phyloP scores from a whole-genome alignment of 805 yeast genomes.

The Saccharomycopsis microspora region DNA sequence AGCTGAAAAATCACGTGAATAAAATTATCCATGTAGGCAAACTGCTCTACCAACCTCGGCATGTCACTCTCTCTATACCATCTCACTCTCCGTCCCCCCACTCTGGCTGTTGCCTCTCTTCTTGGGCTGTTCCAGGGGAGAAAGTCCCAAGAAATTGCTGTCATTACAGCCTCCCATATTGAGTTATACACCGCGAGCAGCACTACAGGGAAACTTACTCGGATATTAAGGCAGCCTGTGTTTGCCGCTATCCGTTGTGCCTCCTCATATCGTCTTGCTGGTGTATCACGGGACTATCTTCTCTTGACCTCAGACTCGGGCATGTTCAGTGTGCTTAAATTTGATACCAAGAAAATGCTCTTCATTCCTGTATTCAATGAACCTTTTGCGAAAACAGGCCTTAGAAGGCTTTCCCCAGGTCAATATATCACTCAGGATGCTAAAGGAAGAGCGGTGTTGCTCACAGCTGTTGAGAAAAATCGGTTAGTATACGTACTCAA shows the following conservation, averaged over 20 bases:
- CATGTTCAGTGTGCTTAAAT: constrained; percentile 42
- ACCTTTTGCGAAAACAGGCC: constrained; percentile 63
- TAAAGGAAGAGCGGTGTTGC: constrained; percentile 53
- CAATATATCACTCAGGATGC: constrained; percentile 62
- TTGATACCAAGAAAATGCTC: constrained; percentile 25
- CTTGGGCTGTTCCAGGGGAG: constrained; percentile 57
- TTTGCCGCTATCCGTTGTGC: constrained; percentile 51
- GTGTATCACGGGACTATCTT: constrained; percentile 44
- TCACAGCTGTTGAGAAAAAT: constrained; percentile 63
- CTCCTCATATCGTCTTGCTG: constrained; percentile 39
- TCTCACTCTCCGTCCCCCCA: constrained; percentile 55
- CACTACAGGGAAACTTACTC: constrained; percentile 42
- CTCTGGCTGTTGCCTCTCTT: constrained; percentile 41
- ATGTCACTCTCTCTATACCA: constrained; percentile 43
- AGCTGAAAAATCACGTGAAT: too few species aligned
- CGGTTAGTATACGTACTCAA: constrained; percentile 60
- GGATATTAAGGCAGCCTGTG: constrained; percentile 31
- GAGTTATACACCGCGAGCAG: constrained; percentile 43
- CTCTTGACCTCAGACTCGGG: constrained; percentile 77
- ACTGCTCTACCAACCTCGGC: too few species aligned
- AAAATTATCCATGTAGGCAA: too few species aligned
- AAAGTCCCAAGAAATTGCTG: constrained; percentile 50
- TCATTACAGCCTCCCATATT: constrained; percentile 43
- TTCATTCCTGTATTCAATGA: constrained; percentile 41
- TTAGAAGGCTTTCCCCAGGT: constrained; percentile 69